phyloP scores from a whole-genome alignment of 2,329 filamentous ascomycete genomes.

The Fusarium solani-melongenae region DNA sequence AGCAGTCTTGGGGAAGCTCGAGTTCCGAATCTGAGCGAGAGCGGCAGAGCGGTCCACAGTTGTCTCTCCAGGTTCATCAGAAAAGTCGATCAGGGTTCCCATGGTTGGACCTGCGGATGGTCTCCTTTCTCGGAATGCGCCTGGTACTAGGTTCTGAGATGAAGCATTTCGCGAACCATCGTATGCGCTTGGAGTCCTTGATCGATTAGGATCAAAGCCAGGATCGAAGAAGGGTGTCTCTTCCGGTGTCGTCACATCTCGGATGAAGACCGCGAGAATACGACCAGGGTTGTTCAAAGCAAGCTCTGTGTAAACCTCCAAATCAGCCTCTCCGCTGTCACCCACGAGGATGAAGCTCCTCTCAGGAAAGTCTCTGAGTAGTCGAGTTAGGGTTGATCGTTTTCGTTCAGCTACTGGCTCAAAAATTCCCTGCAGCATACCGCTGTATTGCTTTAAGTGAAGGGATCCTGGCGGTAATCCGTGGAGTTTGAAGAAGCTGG shows the following conservation, averaged over 20 bases:
- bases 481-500: constrained; percentile 83
- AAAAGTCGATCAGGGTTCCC: constrained; percentile 71
- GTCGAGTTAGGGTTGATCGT: constrained; percentile 84
- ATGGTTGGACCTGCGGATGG: constrained; percentile 55
- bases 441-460: constrained; percentile 94
- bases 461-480: constrained; percentile 89
- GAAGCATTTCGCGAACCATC: constrained; percentile 36
- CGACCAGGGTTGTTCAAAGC: constrained; percentile 84
- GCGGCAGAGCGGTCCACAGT: constrained; percentile 49
- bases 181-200: constrained; percentile 41
- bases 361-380: constrained; percentile 89
- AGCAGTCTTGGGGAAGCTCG: constrained; percentile 26
- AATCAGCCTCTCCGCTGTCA: constrained; percentile 94
- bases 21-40: constrained; percentile 44
- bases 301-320: constrained; percentile 98
- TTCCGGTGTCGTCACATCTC: constrained; percentile 89
- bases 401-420: constrained; percentile 97
- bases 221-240: constrained; percentile 81
- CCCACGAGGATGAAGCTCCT: constrained; percentile 91
- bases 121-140: constrained; percentile 32
- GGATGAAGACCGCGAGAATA: constrained; percentile 89
- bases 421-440: constrained; percentile 98
- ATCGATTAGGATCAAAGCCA: constrained; percentile 48
- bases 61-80: constrained; percentile 60
- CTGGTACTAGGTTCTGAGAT: constrained; percentile 43